Conservation (phyloP, 805 yeast species). For the Kluyveromyces starmeri region DNA sequence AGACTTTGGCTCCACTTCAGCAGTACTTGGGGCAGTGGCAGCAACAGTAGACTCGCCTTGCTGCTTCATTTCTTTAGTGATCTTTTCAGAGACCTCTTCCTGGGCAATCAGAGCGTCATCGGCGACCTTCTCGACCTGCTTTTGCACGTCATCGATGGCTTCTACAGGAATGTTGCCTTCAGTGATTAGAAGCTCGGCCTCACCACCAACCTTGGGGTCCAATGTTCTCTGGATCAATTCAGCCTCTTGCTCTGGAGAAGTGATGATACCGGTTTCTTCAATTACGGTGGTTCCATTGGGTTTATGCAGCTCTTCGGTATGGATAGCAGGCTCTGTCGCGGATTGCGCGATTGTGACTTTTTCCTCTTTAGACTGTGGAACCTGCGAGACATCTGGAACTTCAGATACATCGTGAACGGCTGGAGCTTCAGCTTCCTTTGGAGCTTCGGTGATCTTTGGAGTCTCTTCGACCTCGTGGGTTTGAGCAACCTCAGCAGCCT, state of each 20-base stretch:
- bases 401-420: not conserved
- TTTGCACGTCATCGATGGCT: constrained; percentile 24
- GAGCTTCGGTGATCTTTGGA: not conserved
- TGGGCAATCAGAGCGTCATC: constrained; percentile 30
- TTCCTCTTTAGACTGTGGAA: not conserved
- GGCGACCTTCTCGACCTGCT: constrained; percentile 24
- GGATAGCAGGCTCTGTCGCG: not conserved
- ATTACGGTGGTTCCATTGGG: not conserved
- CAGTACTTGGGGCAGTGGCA: too few relatives aligned
- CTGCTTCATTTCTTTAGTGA: constrained; percentile 3
- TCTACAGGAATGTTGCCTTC: constrained; percentile 21
- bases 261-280: constrained; percentile 9
- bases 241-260: constrained; percentile 10
- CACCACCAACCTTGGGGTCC: constrained; percentile 14
- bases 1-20: constrained; percentile 1
- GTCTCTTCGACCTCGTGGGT: not conserved
- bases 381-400: not conserved
- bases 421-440: not conserved
- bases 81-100: constrained; percentile 28
- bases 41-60: not conserved
- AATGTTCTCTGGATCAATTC: constrained; percentile 9
- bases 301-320: constrained; percentile 5
- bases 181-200: constrained; percentile 20
- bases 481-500: too few relatives aligned
- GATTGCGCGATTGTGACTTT: constrained; percentile 1